A percentile compares a stretch with the other conserved stretches of the same genome.
Conservation (phyloP, 2,329 filamentous ascomycete genomes). For the Alternaria novae-zelandiae region DNA sequence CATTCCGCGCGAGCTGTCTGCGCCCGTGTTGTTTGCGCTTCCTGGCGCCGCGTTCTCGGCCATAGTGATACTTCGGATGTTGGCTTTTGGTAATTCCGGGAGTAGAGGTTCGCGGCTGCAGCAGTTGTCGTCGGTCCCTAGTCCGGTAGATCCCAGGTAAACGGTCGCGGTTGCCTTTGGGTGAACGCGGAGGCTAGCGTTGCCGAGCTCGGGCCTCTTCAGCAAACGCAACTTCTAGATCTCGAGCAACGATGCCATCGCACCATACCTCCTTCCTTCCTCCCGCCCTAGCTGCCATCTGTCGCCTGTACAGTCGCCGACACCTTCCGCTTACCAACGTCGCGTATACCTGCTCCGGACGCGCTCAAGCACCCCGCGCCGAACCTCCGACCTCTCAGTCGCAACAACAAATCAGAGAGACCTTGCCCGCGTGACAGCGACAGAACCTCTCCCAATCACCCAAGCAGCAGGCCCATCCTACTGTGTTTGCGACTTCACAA, state of each 20-base stretch:
- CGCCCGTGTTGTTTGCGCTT: constrained; percentile 42
- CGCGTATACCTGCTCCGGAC: constrained; percentile 4
- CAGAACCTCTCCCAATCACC: not conserved
- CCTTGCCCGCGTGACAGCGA: not conserved
- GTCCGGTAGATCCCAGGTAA: constrained; percentile 5
- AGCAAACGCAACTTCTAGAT: constrained; percentile 24
- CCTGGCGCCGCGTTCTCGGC: constrained; percentile 55
- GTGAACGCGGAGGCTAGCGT: constrained; percentile 26
- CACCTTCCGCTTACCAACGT: not conserved
- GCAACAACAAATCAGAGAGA: constrained; percentile 6
- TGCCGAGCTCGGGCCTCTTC: constrained; percentile 20
- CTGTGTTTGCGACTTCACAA: not conserved
- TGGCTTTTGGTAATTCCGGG: not conserved
- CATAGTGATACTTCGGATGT: constrained; percentile 44
- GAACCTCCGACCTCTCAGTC: constrained; percentile 3
- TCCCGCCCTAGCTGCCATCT: not conserved
- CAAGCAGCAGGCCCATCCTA: not conserved
- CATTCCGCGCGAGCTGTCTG: constrained; percentile 57
- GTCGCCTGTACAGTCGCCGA: not conserved
- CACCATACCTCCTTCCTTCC: not conserved
- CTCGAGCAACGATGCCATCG: constrained; percentile 4
- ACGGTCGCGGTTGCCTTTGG: constrained; percentile 14
- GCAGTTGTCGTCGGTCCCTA: constrained; percentile 1
- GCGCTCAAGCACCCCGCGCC: constrained; percentile 14
- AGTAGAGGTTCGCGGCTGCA: not conserved